Evolutionary conservation across 257 asterid species (phyloP).

Genomic region (Salvia splendens): DNA sequence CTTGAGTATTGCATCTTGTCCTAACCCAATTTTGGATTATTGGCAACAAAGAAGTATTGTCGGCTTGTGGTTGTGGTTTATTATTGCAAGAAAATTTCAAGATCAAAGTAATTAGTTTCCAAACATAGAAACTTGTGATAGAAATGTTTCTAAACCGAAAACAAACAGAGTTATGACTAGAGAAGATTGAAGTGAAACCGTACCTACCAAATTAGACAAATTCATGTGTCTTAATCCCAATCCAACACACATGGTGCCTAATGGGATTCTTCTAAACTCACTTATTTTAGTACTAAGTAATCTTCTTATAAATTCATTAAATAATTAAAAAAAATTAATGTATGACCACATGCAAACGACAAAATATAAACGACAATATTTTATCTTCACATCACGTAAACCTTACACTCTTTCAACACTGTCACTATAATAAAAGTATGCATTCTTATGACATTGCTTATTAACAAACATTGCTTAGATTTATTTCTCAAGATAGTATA

Average conservation of each 20-base stretch:
- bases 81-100: not conserved
- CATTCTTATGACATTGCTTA: too few species aligned
- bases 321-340: not conserved
- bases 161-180: not conserved
- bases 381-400: too few species aligned
- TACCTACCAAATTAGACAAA: slow-evolving; percentile 4
- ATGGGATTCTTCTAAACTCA: not conserved
- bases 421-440: too few species aligned
- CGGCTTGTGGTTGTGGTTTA: not conserved
- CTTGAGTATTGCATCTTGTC: not conserved
- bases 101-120: slow-evolving; percentile 4
- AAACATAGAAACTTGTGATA: slow-evolving; percentile 14
- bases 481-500: too few species aligned
- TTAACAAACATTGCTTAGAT: too few species aligned
- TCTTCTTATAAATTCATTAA: too few species aligned
- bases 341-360: not conserved
- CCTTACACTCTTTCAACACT: too few species aligned
- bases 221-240: not conserved
- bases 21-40: not conserved
- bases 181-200: not conserved
- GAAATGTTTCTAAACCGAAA: slow-evolving; percentile 11
- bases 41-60: not conserved
- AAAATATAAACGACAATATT: not conserved
- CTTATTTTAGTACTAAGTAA: too few species aligned
- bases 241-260: not conserved